Conservation (phyloP, 371 early-diverging fungal genomes). For the Mucor sp. region DNA sequence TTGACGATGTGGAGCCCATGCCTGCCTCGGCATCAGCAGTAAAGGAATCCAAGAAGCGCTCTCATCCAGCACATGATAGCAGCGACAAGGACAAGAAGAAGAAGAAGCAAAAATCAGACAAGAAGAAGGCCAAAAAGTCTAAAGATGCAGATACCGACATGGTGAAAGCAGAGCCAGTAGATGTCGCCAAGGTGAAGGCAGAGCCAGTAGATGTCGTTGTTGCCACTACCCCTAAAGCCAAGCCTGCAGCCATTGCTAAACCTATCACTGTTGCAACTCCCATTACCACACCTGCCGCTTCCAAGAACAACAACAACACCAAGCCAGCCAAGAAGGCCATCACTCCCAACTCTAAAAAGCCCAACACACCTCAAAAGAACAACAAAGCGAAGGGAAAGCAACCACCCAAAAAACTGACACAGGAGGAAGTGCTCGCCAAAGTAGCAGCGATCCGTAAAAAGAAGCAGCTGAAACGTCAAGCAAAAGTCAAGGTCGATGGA, state of each 20-base stretch:
- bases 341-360: neutral
- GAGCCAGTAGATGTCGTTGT: neutral
- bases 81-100: neutral
- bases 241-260: neutral
- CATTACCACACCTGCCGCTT: neutral
- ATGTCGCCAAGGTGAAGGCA: neutral
- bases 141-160: neutral
- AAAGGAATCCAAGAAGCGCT: conserved; percentile 11
- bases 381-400: conserved; percentile 6
- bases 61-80: conserved; percentile 9
- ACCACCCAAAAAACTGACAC: conserved; percentile 1
- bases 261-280: neutral
- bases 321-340: neutral
- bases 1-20: conserved; percentile 23
- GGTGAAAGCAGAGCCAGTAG: conserved; percentile 1
- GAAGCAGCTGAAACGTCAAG: conserved; percentile 19
- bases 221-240: neutral
- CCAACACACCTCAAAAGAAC: conserved; percentile 3
- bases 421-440: conserved; percentile 23
- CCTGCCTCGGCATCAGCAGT: neutral
- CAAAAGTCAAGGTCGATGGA: conserved; percentile 14
- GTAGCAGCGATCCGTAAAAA: conserved; percentile 28
- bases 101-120: conserved; percentile 10
- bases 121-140: conserved; percentile 15
- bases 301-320: conserved; percentile 9